Conservation (phyloP, 2,329 filamentous ascomycete species). For the Trichoderma sp. region DNA sequence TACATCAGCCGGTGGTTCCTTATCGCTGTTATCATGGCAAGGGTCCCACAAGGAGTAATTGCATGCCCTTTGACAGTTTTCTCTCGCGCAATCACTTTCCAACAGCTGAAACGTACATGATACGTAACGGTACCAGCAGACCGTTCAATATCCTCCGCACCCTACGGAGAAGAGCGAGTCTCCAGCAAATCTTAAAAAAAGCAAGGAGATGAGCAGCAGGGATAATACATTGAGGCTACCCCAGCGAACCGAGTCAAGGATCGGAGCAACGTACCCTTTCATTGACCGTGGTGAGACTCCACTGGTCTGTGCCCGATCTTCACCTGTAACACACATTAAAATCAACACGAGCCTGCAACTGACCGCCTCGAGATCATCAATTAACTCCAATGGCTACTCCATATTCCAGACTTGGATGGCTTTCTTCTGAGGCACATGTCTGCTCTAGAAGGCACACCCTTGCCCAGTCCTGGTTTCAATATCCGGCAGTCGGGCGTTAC, state of each 20-base stretch:
- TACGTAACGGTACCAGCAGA: background rate
- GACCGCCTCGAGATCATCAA: background rate
- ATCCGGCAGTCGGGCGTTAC: background rate
- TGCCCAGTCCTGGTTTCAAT: background rate
- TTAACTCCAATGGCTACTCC: background rate
- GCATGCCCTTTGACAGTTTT: background rate
- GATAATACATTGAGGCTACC: background rate
- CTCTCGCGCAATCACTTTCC: background rate
- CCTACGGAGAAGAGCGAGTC: background rate
- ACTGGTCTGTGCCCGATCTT: background rate
- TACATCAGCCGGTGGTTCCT: background rate
- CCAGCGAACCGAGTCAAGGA: conserved; percentile 1
- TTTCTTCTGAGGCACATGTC: background rate
- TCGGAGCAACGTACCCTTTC: background rate
- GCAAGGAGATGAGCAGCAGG: conserved; percentile 10
- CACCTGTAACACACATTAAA: conserved; percentile 9
- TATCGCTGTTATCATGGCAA: background rate
- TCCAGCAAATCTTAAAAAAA: background rate
- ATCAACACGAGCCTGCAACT: background rate
- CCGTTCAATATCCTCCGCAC: background rate
- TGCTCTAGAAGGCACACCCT: background rate
- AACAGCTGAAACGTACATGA: background rate
- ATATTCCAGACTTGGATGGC: background rate
- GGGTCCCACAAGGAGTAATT: background rate
- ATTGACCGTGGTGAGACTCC: conserved; percentile 7